phyloP scores from a whole-genome alignment of 2,329 filamentous ascomycete species.

The Bipolaris zeicola region DNA sequence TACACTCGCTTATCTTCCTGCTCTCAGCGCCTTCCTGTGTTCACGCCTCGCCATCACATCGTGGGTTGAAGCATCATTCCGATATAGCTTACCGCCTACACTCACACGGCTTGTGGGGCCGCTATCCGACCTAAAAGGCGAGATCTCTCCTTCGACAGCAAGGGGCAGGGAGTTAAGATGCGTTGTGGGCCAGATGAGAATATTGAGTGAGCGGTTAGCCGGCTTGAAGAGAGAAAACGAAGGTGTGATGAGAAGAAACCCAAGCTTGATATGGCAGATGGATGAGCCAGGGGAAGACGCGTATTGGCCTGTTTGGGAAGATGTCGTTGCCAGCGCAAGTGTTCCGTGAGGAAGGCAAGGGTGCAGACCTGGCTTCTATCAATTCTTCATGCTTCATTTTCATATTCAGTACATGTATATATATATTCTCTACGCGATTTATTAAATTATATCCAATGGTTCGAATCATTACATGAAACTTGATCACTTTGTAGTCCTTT shows the following conservation, averaged over 20 bases:
- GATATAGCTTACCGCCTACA: conserved; percentile 38
- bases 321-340: background rate
- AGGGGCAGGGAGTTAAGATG: conserved; percentile 35
- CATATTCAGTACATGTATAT: background rate
- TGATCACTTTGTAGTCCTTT: too few relatives aligned
- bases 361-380: background rate
- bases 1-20: conserved; percentile 28
- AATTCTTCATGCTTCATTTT: too few relatives aligned
- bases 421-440: background rate
- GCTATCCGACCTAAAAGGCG: conserved; percentile 24
- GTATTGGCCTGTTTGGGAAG: conserved; percentile 29
- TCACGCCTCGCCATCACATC: conserved; percentile 34
- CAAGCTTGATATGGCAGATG: conserved; percentile 39
- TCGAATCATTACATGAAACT: background rate
- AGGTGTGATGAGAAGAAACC: conserved; percentile 28
- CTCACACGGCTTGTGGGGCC: conserved; percentile 37
- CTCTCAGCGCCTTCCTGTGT: conserved; percentile 33
- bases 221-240: conserved; percentile 31
- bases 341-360: background rate
- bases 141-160: conserved; percentile 29
- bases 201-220: conserved; percentile 31
- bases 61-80: conserved; percentile 44
- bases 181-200: conserved; percentile 28
- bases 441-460: background rate
- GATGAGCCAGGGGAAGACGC: conserved; percentile 6